Evolutionary conservation across 164 flowering plant genomes (phyloP), one percentile per base, ranked within the genome.

Genomic region (Tinospora cordifolia): DNA sequence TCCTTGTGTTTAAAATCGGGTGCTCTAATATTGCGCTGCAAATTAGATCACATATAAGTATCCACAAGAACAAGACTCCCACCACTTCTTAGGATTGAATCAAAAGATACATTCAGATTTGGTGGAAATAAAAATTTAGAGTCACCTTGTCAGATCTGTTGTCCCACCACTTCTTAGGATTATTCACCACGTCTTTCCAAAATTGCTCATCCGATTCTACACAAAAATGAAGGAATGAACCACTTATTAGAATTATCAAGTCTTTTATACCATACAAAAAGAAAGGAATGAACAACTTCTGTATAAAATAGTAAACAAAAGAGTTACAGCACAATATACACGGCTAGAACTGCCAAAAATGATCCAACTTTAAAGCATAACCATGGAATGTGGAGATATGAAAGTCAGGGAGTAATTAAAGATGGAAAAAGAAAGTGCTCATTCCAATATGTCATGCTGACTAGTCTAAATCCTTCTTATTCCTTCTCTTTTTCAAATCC

Each of bases 131-230:
- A 6, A 51, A 38, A 34, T n/a, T 21, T 38, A 15, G 25, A 40
- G 17, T 22, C 73, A 86, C 89, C 87, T 89, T 89, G 11, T n/a
- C 17, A 11, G 60, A 60, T 74, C 94, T 85, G 63, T 87, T 86
- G 76, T 90, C 95, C 92, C 89, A 87, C 95, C 95, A 90, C 22
- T 84, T 82, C 46, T 71, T 41, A 58, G 88, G 88, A 73, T 87
- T 87, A 62, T 86, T 84, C 63, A 84, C 71, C 76, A 87, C 79
- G 69, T 83, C 71, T 76, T 83, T 88, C 95, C 95, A 90, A n/a
- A 49, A 65, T 58, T 81, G 83, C 26, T 81, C 83, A 14, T 68
- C 84, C 73, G 47, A 54, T 49, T 65, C 25, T 15, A 6, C 12
- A 38, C 26, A 38, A 8, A 60, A 10, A 24, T 51, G 25, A 24